Evolutionary conservation across 192 early-diverging fungal genomes (phyloP).

Genomic region (Paraglomus brasilianum): DNA sequence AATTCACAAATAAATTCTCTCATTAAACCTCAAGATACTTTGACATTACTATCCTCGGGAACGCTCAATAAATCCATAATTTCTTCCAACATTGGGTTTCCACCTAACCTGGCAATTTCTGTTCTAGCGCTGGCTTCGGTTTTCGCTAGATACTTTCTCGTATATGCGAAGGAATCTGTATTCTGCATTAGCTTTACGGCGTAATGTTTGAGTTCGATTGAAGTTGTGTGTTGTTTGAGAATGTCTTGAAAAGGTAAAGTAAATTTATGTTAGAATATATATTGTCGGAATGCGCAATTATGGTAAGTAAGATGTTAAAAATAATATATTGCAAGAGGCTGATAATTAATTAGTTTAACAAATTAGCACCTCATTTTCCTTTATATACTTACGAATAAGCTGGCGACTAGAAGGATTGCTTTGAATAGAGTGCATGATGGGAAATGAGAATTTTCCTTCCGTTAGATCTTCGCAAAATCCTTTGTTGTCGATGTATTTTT

Average conservation of each 20-base stretch:
- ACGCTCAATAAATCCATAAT: conserved; percentile 58
- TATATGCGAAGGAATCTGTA: conserved; percentile 81
- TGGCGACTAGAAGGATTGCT: conserved; percentile 58
- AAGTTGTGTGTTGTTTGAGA: conserved; percentile 80
- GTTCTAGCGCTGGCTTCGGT: conserved; percentile 64
- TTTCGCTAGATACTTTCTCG: conserved; percentile 54
- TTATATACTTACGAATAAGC: conserved; percentile 61
- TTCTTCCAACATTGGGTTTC: conserved; percentile 68
- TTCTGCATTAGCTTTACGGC: conserved; percentile 80
- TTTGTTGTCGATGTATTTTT: conserved; percentile 89
- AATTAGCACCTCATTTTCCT: background rate
- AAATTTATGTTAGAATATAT: background rate
- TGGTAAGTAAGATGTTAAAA: background rate
- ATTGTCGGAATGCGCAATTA: background rate
- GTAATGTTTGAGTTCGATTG: conserved; percentile 81
- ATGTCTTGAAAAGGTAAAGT: conserved; percentile 57
- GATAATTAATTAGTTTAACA: too few relatives aligned
- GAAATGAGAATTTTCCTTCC: conserved; percentile 98
- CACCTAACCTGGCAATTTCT: conserved; percentile 73
- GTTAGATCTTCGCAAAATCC: conserved; percentile 98
- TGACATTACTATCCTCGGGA: background rate
- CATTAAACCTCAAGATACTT: too few relatives aligned
- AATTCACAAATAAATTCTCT: too few relatives aligned
- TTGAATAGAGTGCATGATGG: conserved; percentile 86
- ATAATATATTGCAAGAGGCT: too few relatives aligned